Evolutionary conservation across 495 filamentous ascomycete genomes (phyloP).

Genomic region (Sphaerosporella brunnea): DNA sequence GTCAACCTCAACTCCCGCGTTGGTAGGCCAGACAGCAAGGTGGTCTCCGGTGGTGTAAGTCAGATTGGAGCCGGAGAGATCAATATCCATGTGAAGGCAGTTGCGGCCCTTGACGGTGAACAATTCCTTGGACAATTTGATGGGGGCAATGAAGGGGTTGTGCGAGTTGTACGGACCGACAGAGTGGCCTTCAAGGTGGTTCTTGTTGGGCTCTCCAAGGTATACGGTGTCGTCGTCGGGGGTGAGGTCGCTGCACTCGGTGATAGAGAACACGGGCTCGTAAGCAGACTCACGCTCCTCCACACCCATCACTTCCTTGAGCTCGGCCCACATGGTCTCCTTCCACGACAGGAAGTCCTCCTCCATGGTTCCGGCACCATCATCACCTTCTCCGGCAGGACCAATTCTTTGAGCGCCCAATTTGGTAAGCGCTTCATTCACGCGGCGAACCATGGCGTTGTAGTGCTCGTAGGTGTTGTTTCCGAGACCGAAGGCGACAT

Average conservation of each 20-base stretch:
- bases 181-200: conserved; percentile 67
- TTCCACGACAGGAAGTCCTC: conserved; percentile 99
- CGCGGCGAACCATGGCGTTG: conserved; percentile 91
- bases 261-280: conserved; percentile 75
- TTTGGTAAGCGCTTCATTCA: conserved; percentile 60
- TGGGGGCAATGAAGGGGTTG: conserved; percentile 93
- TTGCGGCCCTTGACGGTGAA: conserved; percentile 87
- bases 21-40: conserved; percentile 93
- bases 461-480: conserved; percentile 99
- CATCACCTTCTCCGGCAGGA: conserved; percentile 82
- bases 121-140: conserved; percentile 71
- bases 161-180: conserved; percentile 91
- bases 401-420: conserved; percentile 73
- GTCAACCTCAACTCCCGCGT: conserved; percentile 81
- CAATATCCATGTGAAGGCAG: conserved; percentile 93
- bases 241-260: conserved; percentile 54
- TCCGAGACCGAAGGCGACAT: conserved; percentile 86
- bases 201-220: conserved; percentile 89
- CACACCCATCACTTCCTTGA: conserved; percentile 63
- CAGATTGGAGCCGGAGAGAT: conserved; percentile 69
- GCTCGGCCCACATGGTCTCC: conserved; percentile 90
- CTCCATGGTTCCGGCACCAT: conserved; percentile 98
- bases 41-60: conserved; percentile 94
- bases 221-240: conserved; percentile 76
- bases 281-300: conserved; percentile 94